Conservation (phyloP, 2,329 filamentous ascomycete species). For the Pezicula radicicola region DNA sequence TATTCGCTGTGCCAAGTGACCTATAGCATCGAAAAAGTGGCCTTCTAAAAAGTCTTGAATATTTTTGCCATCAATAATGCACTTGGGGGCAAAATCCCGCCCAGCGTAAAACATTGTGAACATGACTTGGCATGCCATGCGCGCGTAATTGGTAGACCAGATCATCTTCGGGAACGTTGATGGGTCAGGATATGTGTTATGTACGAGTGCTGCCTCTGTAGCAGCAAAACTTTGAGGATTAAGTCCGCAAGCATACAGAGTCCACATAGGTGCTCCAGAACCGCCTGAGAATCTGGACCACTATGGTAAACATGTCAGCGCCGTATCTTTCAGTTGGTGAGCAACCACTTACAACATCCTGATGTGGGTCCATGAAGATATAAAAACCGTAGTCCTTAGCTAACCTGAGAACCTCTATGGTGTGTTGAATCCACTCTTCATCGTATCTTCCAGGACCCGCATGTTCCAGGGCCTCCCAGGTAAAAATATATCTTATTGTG, state of each 20-base stretch:
- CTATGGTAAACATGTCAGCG: conserved; percentile 32
- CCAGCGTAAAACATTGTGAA: conserved; percentile 95
- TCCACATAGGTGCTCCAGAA: conserved; percentile 97
- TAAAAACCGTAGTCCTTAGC: conserved; percentile 93
- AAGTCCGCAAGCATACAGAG: conserved; percentile 87
- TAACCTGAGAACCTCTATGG: conserved; percentile 76
- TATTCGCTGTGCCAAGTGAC: conserved; percentile 78
- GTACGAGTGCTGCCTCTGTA: conserved; percentile 89
- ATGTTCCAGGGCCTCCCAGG: conserved; percentile 98
- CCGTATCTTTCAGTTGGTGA: not conserved
- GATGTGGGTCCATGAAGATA: conserved; percentile 97
- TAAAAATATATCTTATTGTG: conserved; percentile 93
- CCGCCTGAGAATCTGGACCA: conserved; percentile 95
- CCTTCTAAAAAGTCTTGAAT: conserved; percentile 93
- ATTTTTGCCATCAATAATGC: conserved; percentile 89
- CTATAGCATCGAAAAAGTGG: conserved; percentile 79
- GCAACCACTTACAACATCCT: conserved; percentile 76
- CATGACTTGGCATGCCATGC: conserved; percentile 82
- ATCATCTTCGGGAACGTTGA: conserved; percentile 96
- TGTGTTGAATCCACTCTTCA: conserved; percentile 89
- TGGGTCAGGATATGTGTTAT: conserved; percentile 87
- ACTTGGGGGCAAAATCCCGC: conserved; percentile 89
- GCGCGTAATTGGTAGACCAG: conserved; percentile 95
- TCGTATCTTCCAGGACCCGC: conserved; percentile 89
- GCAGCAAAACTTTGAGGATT: conserved; percentile 81